Conservation (phyloP, 2,329 filamentous ascomycete species). For the Epichloe coenophiala region DNA sequence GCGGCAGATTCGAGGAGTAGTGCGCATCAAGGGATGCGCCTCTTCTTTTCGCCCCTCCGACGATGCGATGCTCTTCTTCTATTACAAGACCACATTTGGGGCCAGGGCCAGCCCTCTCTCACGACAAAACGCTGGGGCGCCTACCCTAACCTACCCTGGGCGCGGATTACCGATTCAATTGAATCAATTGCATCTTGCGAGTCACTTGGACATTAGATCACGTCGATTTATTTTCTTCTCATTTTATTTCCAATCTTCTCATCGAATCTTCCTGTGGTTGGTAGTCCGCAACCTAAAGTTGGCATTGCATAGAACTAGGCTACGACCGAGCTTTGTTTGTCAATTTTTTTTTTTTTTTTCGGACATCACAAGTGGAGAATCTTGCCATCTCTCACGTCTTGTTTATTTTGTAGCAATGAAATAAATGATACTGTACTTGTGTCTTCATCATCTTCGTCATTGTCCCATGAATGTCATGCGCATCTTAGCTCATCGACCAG, state of each 20-base stretch:
- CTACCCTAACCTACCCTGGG: background rate
- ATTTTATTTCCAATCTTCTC: background rate
- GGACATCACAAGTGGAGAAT: background rate
- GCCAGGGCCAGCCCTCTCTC: background rate
- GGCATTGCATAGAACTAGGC: background rate
- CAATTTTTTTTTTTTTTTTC: background rate
- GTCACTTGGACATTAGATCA: background rate
- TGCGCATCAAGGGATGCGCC: background rate
- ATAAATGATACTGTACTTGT: background rate
- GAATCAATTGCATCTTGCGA: background rate
- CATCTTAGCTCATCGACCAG: slow-evolving; percentile 42
- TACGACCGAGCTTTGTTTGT: background rate
- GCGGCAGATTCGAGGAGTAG: slow-evolving; percentile 56
- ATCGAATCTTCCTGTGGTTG: too few relatives aligned
- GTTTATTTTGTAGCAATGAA: background rate
- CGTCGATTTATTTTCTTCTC: background rate
- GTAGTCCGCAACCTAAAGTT: background rate
- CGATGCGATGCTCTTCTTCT: background rate
- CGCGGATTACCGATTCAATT: background rate
- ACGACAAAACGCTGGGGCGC: background rate
- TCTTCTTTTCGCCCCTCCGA: background rate
- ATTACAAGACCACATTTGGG: background rate
- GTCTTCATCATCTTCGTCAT: background rate
- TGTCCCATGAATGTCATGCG: background rate
- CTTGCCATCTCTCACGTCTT: background rate